phyloP scores from a whole-genome alignment of 371 early-diverging fungal genomes.

The Mucor racemosus region DNA sequence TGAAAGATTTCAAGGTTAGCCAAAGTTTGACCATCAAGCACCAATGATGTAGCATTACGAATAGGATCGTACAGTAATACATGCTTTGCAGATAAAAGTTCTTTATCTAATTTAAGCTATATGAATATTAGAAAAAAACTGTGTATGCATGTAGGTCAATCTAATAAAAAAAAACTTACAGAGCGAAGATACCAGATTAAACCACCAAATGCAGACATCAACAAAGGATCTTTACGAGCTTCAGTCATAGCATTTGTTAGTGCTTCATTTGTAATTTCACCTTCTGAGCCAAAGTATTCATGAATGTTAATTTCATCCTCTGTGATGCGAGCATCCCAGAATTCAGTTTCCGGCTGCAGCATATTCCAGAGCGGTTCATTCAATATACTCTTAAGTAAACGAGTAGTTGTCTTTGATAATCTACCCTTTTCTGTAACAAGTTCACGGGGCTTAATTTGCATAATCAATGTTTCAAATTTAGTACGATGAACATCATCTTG shows the following conservation, averaged over 20 bases:
- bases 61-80: constrained; percentile 83
- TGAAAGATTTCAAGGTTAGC: constrained; percentile 94
- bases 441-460: constrained; percentile 92
- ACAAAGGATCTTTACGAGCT: constrained; percentile 41
- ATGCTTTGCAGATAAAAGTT: constrained; percentile 84
- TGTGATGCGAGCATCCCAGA: constrained; percentile 80
- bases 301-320: constrained; percentile 68
- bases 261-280: constrained; percentile 1
- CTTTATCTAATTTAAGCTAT: constrained; percentile 82
- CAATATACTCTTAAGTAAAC: constrained; percentile 75
- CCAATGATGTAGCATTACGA: constrained; percentile 64
- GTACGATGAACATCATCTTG: constrained; percentile 89
- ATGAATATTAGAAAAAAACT: background rate
- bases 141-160: constrained; percentile 74
- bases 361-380: constrained; percentile 70
- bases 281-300: constrained; percentile 66
- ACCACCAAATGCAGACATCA: constrained; percentile 80
- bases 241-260: constrained; percentile 14
- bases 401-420: constrained; percentile 66
- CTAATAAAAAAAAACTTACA: constrained; percentile 80
- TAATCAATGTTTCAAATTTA: constrained; percentile 89
- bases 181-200: constrained; percentile 78
- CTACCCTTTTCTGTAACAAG: constrained; percentile 82
- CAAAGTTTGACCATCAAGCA: constrained; percentile 95
- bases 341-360: constrained; percentile 78